Conservation (phyloP, 768 basidiomycete species). For the Tylopilus felleus region DNA sequence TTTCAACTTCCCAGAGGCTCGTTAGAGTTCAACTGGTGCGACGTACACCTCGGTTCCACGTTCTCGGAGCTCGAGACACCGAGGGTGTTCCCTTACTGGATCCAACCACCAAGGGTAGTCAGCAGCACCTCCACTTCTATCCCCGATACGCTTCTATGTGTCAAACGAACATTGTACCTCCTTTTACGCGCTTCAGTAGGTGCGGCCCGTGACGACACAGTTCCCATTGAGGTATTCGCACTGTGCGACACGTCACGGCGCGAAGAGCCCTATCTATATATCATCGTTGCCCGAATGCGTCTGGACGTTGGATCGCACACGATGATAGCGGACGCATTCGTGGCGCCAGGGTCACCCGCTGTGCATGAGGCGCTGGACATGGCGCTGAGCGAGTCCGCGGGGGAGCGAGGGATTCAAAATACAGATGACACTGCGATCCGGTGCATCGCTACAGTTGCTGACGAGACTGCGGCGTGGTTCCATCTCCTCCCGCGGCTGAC, state of each 20-base stretch:
- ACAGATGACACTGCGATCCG: slow-evolving; percentile 3
- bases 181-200: slow-evolving; percentile 21
- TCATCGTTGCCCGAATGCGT: slow-evolving; percentile 45
- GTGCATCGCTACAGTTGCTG: slow-evolving; percentile 8
- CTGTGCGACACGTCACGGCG: slow-evolving; percentile 13
- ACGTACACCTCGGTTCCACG: slow-evolving; percentile 25
- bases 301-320: slow-evolving; percentile 44
- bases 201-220: slow-evolving; percentile 2
- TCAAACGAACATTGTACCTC: slow-evolving; percentile 32
- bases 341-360: slow-evolving; percentile 33
- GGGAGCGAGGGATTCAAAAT: neutral
- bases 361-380: neutral
- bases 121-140: neutral
- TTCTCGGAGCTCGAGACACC: slow-evolving; percentile 20
- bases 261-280: slow-evolving; percentile 32
- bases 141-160: slow-evolving; percentile 20
- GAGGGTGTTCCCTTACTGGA: neutral
- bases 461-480: slow-evolving; percentile 40
- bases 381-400: neutral
- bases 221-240: slow-evolving; percentile 12
- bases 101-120: too few relatives aligned
- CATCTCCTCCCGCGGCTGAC: slow-evolving; percentile 48
- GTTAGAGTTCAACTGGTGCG: slow-evolving; percentile 26
- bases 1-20: slow-evolving; percentile 21
- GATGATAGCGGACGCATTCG: slow-evolving; percentile 46